Evolutionary conservation across 345 rosid genomes (phyloP).

Genomic region (Isatis tinctoria): DNA sequence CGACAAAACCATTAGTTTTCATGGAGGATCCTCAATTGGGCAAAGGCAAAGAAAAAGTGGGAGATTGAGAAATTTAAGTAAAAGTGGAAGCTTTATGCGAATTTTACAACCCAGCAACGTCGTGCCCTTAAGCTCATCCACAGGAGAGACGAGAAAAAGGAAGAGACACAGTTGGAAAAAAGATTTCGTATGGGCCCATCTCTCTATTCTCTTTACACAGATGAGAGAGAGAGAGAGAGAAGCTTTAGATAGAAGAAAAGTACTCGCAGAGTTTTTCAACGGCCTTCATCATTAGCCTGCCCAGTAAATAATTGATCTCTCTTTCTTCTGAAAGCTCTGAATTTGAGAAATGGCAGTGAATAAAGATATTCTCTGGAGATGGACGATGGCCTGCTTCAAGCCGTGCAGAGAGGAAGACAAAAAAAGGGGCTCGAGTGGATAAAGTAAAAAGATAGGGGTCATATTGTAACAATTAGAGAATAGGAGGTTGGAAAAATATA

Average conservation of each 20-base stretch:
- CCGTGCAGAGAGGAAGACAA: not conserved
- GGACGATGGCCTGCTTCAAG: not conserved
- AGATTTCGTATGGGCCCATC: constrained; percentile 26
- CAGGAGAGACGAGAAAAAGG: not conserved
- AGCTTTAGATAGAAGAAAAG: constrained; percentile 37
- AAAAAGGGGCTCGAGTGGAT: not conserved
- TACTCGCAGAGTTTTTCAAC: constrained; percentile 23
- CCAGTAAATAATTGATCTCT: constrained; percentile 15
- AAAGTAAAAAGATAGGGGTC: not conserved
- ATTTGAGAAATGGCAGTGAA: constrained; percentile 30
- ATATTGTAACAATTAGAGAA: not conserved
- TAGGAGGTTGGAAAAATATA: not conserved
- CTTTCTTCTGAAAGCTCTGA: constrained; percentile 31
- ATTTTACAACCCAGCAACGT: constrained; percentile 27
- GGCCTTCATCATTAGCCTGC: constrained; percentile 26
- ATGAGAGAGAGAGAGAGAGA: constrained; percentile 4
- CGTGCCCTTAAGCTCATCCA: constrained; percentile 13
- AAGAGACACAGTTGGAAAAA: constrained; percentile 22
- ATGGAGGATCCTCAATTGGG: constrained; percentile 29
- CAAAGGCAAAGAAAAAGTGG: constrained; percentile 14
- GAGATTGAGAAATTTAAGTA: not conserved
- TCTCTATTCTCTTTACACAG: not conserved
- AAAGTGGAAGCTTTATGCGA: constrained; percentile 31
- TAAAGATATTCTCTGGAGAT: not conserved
- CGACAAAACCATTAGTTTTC: constrained; percentile 30